Conservation (phyloP, 169 alveolate genomes). For the Eimeria necatrix region DNA sequence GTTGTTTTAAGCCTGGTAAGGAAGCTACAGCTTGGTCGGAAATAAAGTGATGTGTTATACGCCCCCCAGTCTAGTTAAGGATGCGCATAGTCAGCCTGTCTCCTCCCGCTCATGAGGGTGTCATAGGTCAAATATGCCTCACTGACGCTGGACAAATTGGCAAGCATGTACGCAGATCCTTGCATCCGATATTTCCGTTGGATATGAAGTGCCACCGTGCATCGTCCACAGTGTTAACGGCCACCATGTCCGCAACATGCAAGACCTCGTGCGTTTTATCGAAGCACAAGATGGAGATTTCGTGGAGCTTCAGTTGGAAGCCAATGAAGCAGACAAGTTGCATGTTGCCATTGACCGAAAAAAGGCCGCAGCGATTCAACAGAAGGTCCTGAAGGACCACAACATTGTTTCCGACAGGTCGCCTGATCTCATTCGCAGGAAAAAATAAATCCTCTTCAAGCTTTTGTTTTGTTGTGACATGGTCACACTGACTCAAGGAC, state of each 20-base stretch:
- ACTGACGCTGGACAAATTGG: too few species aligned
- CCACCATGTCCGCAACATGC: conserved; percentile 10
- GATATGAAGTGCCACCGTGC: conserved; percentile 26
- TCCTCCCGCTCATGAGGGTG: too few species aligned
- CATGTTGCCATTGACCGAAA: conserved; percentile 33
- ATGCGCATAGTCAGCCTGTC: too few species aligned
- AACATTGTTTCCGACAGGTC: conserved; percentile 1
- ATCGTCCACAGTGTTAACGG: conserved; percentile 55
- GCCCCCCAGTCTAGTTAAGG: too few species aligned
- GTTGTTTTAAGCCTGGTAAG: conserved; percentile 66
- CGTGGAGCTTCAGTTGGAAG: conserved; percentile 10
- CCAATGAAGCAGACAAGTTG: not conserved
- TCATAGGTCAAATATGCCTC: too few species aligned
- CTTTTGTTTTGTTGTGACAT: not conserved
- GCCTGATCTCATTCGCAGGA: not conserved
- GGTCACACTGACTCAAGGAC: too few species aligned
- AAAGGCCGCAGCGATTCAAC: conserved; percentile 27
- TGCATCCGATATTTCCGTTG: conserved; percentile 61
- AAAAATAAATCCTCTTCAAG: not conserved
- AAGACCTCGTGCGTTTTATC: conserved; percentile 4
- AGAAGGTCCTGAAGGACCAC: conserved; percentile 26
- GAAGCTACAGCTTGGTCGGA: not conserved
- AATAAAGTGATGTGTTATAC: too few species aligned
- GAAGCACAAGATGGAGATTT: conserved; percentile 3
- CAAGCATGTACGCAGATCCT: conserved; percentile 8